These are phyloP conservation scores for Solanum rostratum DNA, from an alignment of 257 asterid genomes.

Conservation along the genomic window DNA sequence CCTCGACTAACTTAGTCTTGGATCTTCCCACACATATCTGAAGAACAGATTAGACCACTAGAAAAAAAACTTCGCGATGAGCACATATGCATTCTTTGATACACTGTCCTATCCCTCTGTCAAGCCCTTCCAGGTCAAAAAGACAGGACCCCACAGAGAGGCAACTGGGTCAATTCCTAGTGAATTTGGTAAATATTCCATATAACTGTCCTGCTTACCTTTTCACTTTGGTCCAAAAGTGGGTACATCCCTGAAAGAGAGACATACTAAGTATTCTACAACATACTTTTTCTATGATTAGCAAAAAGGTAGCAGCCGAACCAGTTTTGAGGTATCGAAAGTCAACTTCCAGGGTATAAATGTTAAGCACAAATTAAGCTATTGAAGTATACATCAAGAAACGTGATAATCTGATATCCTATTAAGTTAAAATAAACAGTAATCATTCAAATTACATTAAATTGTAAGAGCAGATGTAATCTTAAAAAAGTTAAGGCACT, in stretches of 20 bases:
- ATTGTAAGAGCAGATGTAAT: neutral
- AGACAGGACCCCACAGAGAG: neutral
- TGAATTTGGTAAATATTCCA: neutral
- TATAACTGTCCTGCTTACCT: neutral
- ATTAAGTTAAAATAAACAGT: neutral
- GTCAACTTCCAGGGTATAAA: neutral
- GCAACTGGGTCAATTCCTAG: neutral
- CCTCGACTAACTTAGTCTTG: neutral
- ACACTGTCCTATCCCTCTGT: neutral
- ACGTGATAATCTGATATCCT: neutral
- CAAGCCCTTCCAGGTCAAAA: neutral
- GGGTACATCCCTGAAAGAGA: neutral
- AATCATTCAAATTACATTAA: neutral
- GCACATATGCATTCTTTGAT: neutral
- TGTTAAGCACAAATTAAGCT: neutral
- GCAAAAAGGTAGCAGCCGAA: neutral
- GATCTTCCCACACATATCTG: neutral
- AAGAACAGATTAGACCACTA: neutral
- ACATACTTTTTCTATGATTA: neutral
- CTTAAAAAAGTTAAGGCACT: neutral
- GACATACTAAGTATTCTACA: neutral
- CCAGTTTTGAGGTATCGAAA: neutral
- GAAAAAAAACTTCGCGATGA: neutral
- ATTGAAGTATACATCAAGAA: neutral
- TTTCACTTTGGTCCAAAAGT: neutral